Conservation (phyloP, 2,329 filamentous ascomycete species). For the Furcasterigmium sp. region DNA sequence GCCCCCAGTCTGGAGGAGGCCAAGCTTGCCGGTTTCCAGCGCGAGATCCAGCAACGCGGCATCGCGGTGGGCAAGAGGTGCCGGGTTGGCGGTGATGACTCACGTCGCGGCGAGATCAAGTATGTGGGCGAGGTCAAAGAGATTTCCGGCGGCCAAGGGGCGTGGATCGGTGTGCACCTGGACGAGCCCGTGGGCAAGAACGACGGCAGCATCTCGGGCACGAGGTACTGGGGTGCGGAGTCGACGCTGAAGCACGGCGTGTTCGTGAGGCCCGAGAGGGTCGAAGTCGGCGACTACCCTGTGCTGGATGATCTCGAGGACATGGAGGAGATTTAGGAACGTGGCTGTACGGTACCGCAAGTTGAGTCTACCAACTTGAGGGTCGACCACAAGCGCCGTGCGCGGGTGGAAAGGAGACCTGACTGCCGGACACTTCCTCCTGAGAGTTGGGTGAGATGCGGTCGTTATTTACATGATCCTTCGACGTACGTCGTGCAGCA, state of each 20-base stretch:
- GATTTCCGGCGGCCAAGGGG: constrained; percentile 59
- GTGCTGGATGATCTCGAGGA: constrained; percentile 69
- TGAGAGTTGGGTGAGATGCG: too few species aligned
- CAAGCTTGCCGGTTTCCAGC: constrained; percentile 61
- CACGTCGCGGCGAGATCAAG: constrained; percentile 61
- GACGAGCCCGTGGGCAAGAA: constrained; percentile 82
- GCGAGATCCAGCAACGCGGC: constrained; percentile 65
- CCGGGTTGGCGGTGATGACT: constrained; percentile 62
- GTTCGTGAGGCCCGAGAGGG: constrained; percentile 72
- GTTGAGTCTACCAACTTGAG: too few species aligned
- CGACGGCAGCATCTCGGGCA: constrained; percentile 64
- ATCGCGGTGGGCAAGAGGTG: constrained; percentile 60
- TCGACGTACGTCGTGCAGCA: too few species aligned
- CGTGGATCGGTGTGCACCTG: constrained; percentile 70
- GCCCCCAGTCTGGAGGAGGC: constrained; percentile 70
- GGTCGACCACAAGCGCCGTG: too few species aligned
- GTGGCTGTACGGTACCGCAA: too few species aligned
- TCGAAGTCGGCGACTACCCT: constrained; percentile 71
- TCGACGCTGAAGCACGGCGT: constrained; percentile 66
- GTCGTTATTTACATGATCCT: too few species aligned
- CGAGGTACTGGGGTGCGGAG: constrained; percentile 64
- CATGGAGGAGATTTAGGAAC: constrained; percentile 63
- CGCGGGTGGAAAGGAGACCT: too few species aligned
- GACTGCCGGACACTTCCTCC: too few species aligned
- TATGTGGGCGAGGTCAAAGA: constrained; percentile 72